These are phyloP conservation scores for Chalciporus chontae DNA, from an alignment of 768 basidiomycete genomes.

Conservation along the genomic window DNA sequence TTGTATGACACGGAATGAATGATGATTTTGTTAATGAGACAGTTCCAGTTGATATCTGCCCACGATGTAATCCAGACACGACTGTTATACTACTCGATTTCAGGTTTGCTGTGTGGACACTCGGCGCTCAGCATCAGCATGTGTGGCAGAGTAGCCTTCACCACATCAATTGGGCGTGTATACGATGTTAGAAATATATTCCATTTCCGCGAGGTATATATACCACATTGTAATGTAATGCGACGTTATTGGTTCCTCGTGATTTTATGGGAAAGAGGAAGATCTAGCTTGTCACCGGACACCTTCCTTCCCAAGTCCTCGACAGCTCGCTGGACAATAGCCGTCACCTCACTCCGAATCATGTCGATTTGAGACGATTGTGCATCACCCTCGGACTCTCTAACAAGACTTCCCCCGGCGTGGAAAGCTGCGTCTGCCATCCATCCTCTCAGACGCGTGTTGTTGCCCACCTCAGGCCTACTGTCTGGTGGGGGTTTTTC, in stretches of 20 bases:
- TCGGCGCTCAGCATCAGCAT: too few species aligned
- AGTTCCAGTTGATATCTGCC: background rate
- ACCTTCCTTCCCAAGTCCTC: constrained; percentile 51
- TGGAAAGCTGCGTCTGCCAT: constrained; percentile 4
- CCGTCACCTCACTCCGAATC: constrained; percentile 53
- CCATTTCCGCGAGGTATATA: background rate
- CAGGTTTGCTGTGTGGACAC: too few species aligned
- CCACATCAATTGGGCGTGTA: too few species aligned
- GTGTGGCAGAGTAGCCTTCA: too few species aligned
- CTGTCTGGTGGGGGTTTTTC: background rate
- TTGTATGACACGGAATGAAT: background rate
- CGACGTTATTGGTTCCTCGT: background rate
- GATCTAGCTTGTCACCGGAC: constrained; percentile 37
- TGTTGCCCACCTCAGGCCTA: background rate
- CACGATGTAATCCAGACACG: too few species aligned
- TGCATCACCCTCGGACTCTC: constrained; percentile 4
- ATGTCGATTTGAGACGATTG: constrained; percentile 29
- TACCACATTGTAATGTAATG: background rate
- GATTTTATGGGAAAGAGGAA: background rate
- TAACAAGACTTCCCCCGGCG: constrained; percentile 4
- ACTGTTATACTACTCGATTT: too few species aligned
- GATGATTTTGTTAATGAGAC: background rate
- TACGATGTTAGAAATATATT: background rate
- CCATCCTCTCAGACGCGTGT: constrained; percentile 10
- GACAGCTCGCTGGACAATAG: constrained; percentile 49